Evolutionary conservation across 495 filamentous ascomycete species (phyloP).

Genomic region (Aspergillus affinis): DNA sequence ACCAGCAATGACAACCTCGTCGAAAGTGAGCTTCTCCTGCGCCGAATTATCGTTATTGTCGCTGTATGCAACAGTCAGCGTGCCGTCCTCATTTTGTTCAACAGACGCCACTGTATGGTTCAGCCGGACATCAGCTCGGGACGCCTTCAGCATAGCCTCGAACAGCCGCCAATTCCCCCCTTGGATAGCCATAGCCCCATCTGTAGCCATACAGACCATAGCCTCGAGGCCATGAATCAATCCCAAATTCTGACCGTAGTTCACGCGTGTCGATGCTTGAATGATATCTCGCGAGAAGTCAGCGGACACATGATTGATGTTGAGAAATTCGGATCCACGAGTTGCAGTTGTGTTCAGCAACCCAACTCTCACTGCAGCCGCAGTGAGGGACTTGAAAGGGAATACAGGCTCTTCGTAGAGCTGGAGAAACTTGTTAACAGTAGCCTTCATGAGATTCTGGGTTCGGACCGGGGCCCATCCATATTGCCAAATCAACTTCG

Average conservation of each 20-base stretch:
- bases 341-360: constrained; percentile 61
- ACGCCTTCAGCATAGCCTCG: constrained; percentile 67
- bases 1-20: constrained; percentile 75
- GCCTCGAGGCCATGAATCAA: constrained; percentile 87
- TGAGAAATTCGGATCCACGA: constrained; percentile 71
- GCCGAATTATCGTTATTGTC: constrained; percentile 19
- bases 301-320: constrained; percentile 62
- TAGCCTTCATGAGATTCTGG: constrained; percentile 67
- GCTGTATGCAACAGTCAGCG: constrained; percentile 52
- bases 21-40: constrained; percentile 52
- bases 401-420: constrained; percentile 83
- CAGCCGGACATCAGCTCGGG: constrained; percentile 59
- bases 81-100: constrained; percentile 43
- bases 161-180: constrained; percentile 98
- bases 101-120: constrained; percentile 70
- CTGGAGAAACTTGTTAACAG: constrained; percentile 70
- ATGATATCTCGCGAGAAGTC: constrained; percentile 80
- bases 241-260: constrained; percentile 87
- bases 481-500: constrained; percentile 82
- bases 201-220: constrained; percentile 91
- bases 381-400: constrained; percentile 74
- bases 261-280: constrained; percentile 90
- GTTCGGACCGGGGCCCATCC: constrained; percentile 75
- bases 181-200: constrained; percentile 73
- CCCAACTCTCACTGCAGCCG: constrained; percentile 61